Percentiles rank a stretch among this genome's conserved stretches.
phyloP scores from a whole-genome alignment of 345 rosid genomes.

The Odontarrhena argentea region DNA sequence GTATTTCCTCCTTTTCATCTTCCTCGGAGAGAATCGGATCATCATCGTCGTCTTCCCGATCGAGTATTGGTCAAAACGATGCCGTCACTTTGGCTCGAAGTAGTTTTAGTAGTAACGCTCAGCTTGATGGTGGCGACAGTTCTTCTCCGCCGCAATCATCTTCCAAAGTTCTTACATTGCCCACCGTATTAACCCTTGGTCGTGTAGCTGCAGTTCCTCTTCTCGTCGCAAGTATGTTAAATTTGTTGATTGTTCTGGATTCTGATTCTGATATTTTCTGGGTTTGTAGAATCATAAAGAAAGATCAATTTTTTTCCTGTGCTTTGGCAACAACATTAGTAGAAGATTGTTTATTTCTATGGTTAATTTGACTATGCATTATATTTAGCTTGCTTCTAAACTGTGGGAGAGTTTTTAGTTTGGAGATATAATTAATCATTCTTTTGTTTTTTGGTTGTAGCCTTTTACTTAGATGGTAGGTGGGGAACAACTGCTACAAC shows the following conservation, averaged over 20 bases:
- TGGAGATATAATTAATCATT: not conserved
- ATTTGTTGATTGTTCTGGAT: not conserved
- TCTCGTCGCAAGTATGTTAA: slow-evolving; percentile 62
- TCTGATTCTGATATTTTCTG: not conserved
- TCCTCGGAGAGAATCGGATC: slow-evolving; percentile 33
- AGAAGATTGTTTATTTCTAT: not conserved
- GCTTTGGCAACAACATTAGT: not conserved
- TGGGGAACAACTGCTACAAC: slow-evolving; percentile 94
- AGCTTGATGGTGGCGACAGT: slow-evolving; percentile 9
- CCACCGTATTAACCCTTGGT: slow-evolving; percentile 84
- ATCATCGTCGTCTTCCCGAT: slow-evolving; percentile 35
- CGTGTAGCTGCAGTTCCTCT: slow-evolving; percentile 95
- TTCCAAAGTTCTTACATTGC: slow-evolving; percentile 75
- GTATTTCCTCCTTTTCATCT: slow-evolving; percentile 24
- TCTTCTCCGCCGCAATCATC: slow-evolving; percentile 41
- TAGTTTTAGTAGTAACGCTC: slow-evolving; percentile 26
- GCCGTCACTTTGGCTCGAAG: slow-evolving; percentile 36
- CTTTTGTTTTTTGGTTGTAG: slow-evolving; percentile 42
- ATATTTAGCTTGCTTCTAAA: not conserved
- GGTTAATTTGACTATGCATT: not conserved
- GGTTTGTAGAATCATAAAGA: slow-evolving; percentile 5
- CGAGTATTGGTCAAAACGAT: slow-evolving; percentile 56
- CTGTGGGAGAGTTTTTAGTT: not conserved
- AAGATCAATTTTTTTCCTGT: not conserved
- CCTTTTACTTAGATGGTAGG: slow-evolving; percentile 81